These are phyloP conservation scores for Aspergillus coremiiformis DNA, from an alignment of 495 filamentous ascomycete species.

Conservation along the genomic window DNA sequence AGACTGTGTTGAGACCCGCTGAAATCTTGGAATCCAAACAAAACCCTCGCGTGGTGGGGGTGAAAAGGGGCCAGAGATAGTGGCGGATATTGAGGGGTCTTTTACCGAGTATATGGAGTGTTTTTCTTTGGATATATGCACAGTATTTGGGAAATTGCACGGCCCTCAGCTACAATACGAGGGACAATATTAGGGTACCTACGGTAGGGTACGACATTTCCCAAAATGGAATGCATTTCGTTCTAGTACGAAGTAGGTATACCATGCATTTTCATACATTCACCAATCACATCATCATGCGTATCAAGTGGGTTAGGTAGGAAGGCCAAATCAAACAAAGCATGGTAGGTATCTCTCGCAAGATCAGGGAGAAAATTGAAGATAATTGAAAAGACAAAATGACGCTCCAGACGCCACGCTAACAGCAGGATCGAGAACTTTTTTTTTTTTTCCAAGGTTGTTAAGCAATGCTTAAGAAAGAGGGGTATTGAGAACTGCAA, in stretches of 20 bases:
- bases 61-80: too few species aligned
- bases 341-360: background rate
- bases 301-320: background rate
- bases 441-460: background rate
- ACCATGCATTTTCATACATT: background rate
- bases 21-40: too few species aligned
- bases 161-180: too few species aligned
- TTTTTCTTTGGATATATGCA: too few species aligned
- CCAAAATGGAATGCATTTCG: background rate
- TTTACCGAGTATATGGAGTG: too few species aligned
- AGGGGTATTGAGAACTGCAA: slow-evolving; percentile 11
- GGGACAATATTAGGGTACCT: too few species aligned
- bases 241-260: too few species aligned
- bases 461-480: background rate
- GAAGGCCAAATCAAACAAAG: background rate
- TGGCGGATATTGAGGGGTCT: too few species aligned
- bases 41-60: too few species aligned
- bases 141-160: too few species aligned
- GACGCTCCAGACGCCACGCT: slow-evolving; percentile 1
- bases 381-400: background rate
- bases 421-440: background rate
- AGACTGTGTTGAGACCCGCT: background rate
- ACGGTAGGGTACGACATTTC: too few species aligned
- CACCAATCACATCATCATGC: background rate
- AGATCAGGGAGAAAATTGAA: background rate